Percentiles rank a stretch among this genome's conserved stretches.
These are phyloP conservation scores for Trypanosoma congolense DNA, from an alignment of 208 protist species.

Conservation along the genomic window DNA sequence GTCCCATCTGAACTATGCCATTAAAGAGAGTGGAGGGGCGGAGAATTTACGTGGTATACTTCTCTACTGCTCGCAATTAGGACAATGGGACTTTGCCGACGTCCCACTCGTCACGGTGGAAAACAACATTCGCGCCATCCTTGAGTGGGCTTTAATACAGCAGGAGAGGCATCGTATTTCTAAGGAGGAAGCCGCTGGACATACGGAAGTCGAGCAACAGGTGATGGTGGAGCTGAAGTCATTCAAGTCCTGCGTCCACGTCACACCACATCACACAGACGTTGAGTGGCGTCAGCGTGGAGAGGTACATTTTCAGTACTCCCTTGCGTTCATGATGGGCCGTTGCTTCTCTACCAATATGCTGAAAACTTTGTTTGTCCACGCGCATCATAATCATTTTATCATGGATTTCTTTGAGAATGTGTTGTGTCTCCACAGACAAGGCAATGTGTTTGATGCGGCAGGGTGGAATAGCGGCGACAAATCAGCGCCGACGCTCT, in stretches of 20 bases:
- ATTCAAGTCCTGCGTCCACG: conserved; percentile 72
- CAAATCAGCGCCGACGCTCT: conserved; percentile 49
- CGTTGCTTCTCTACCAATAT: conserved; percentile 85
- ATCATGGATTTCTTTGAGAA: conserved; percentile 80
- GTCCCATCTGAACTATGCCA: conserved; percentile 77
- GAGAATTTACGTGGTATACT: conserved; percentile 68
- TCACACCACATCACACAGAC: conserved; percentile 77
- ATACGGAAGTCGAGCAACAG: conserved; percentile 64
- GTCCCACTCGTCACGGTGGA: conserved; percentile 82
- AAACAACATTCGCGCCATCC: conserved; percentile 64
- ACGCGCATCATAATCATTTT: conserved; percentile 66
- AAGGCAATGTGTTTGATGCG: conserved; percentile 64
- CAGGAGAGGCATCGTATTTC: background rate
- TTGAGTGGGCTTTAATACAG: conserved; percentile 25
- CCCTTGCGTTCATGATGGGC: conserved; percentile 86
- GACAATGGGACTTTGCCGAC: conserved; percentile 77
- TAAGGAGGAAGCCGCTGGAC: background rate
- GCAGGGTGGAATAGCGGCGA: conserved; percentile 42
- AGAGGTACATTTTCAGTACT: conserved; percentile 78
- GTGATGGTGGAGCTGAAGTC: conserved; percentile 82
- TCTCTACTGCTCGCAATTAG: conserved; percentile 86
- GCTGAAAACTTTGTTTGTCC: conserved; percentile 74
- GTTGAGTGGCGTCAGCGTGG: conserved; percentile 64
- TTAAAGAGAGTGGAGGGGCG: conserved; percentile 38
- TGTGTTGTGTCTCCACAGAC: conserved; percentile 57